Evolutionary conservation across 768 basidiomycete genomes (phyloP).

Genomic region (Royoungia palumana): DNA sequence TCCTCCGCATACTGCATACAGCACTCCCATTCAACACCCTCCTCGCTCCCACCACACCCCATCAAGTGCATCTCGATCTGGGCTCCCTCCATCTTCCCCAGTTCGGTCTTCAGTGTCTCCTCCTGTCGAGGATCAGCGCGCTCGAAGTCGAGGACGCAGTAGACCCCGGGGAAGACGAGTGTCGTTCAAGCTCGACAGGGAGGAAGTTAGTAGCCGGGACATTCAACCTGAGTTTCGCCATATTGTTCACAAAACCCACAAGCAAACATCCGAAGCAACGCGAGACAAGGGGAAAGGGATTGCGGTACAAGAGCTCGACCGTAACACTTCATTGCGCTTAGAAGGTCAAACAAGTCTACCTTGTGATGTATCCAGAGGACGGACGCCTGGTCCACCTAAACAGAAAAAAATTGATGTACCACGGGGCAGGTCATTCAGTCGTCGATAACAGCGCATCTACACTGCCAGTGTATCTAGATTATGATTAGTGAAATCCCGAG

Average conservation of each 20-base stretch:
- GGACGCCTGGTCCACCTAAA: conserved; percentile 26
- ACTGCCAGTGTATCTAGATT: conserved; percentile 6
- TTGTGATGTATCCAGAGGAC: conserved; percentile 16
- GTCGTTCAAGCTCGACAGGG: conserved; percentile 48
- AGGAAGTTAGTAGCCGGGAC: conserved; percentile 10
- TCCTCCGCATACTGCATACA: conserved; percentile 7
- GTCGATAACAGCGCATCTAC: conserved; percentile 16
- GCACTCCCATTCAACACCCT: conserved; percentile 9
- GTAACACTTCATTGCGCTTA: conserved; percentile 7
- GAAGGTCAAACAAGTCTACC: conserved; percentile 14
- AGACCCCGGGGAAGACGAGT: conserved; percentile 54
- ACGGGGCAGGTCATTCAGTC: conserved; percentile 21
- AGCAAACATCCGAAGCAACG: conserved; percentile 5
- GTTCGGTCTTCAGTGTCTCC: conserved; percentile 39
- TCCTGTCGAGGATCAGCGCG: conserved; percentile 28
- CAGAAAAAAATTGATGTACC: conserved; percentile 12
- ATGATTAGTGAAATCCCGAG: conserved; percentile 9
- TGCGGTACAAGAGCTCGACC: neutral
- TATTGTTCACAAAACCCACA: conserved; percentile 5
- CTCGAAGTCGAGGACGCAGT: conserved; percentile 44
- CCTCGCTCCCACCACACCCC: conserved; percentile 17
- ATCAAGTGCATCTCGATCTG: conserved; percentile 43
- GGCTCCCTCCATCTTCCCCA: conserved; percentile 53
- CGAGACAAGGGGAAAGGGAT: conserved; percentile 19
- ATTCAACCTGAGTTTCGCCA: conserved; percentile 4